Conservation (phyloP, 768 basidiomycete species). For the Leccinum variicolor region DNA sequence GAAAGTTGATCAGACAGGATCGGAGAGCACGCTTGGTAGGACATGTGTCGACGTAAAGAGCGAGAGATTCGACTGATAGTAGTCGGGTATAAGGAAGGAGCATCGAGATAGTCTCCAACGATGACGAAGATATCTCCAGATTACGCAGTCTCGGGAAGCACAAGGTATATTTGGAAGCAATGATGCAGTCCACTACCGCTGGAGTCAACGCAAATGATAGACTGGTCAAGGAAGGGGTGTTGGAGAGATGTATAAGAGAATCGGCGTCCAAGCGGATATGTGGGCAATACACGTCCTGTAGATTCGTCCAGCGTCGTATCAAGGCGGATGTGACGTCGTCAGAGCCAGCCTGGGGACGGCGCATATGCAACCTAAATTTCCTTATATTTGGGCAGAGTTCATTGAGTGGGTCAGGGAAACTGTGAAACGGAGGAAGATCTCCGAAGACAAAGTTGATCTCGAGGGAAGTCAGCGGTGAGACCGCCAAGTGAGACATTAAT, state of each 20-base stretch:
- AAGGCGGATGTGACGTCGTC: constrained; percentile 13
- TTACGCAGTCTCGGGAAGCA: constrained; percentile 9
- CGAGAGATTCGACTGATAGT: constrained; percentile 4
- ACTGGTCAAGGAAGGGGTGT: constrained; percentile 9
- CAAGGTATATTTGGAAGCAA: not conserved
- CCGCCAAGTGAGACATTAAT: constrained; percentile 14
- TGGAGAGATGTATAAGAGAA: constrained; percentile 13
- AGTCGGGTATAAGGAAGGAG: not conserved
- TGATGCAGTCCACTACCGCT: not conserved
- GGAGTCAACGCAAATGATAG: constrained; percentile 9
- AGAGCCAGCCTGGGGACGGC: constrained; percentile 7
- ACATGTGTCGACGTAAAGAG: constrained; percentile 7
- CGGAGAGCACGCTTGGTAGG: constrained; percentile 8
- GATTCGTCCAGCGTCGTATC: constrained; percentile 14
- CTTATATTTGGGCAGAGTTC: constrained; percentile 13
- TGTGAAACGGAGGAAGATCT: constrained; percentile 16
- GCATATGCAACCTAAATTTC: constrained; percentile 11
- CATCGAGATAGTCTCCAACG: not conserved
- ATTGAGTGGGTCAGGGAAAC: constrained; percentile 15
- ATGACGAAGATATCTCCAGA: constrained; percentile 10
- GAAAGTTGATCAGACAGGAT: constrained; percentile 3
- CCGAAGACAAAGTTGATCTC: constrained; percentile 20
- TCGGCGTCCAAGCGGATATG: constrained; percentile 11
- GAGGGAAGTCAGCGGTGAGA: constrained; percentile 13
- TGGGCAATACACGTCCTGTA: constrained; percentile 14